phyloP scores from a whole-genome alignment of 2,329 filamentous ascomycete genomes.

The Colletotrichum lini region DNA sequence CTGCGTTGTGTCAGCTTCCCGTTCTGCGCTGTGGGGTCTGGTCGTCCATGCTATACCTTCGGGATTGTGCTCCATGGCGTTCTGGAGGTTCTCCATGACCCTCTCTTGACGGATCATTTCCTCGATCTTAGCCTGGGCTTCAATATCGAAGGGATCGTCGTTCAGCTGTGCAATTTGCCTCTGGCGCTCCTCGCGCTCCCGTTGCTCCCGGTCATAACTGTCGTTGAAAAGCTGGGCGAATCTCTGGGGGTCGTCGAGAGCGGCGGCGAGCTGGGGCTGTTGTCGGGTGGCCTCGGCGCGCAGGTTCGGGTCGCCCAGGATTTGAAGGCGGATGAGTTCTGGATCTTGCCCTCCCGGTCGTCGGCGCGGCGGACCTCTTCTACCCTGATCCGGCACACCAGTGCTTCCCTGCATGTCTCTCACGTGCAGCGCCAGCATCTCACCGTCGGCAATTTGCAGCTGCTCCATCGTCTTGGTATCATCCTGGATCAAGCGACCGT shows the following conservation, averaged over 20 bases:
- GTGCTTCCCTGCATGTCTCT: conserved; percentile 68
- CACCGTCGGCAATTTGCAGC: conserved; percentile 85
- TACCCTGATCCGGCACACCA: conserved; percentile 54
- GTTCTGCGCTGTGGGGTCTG: neutral
- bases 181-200: conserved; percentile 82
- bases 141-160: conserved; percentile 93
- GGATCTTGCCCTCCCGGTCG: conserved; percentile 70
- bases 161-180: conserved; percentile 89
- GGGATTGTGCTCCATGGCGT: conserved; percentile 96
- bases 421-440: conserved; percentile 93
- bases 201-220: conserved; percentile 78
- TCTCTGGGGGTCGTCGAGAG: conserved; percentile 80
- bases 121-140: conserved; percentile 92
- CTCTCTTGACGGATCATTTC: conserved; percentile 97
- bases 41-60: conserved; percentile 77
- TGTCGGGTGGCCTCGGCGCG: conserved; percentile 79
- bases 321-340: conserved; percentile 85
- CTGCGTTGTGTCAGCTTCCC: conserved; percentile 60
- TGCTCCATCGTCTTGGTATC: conserved; percentile 86
- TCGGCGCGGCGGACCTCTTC: conserved; percentile 54
- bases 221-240: conserved; percentile 82
- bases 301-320: conserved; percentile 83
- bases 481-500: conserved; percentile 83
- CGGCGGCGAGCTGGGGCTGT: conserved; percentile 83
- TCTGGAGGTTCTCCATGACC: conserved; percentile 95